Base-by-base conservation (phyloP, 495 filamentous ascomycete species). In the Podospora sp. region DNA sequence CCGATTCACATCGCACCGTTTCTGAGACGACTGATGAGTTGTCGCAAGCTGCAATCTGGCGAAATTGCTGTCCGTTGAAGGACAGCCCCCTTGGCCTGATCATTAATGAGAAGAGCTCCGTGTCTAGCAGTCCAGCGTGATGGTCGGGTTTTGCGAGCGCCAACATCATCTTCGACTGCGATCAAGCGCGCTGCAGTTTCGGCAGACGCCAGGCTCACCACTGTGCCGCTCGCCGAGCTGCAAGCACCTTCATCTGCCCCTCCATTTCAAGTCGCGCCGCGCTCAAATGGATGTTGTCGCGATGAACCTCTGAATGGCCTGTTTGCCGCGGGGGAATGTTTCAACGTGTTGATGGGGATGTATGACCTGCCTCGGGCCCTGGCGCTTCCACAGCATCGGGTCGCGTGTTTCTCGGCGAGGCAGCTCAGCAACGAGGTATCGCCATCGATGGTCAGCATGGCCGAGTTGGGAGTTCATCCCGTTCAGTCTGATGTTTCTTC, bases 181-280 rank as follows among this genome's bases (percentile, higher is more conserved):
- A 46, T 63, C 60, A 68, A 68, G 60, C 66, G 66, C 66, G 66
- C n/a, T 61, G 55, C 56, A 18, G 61, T 68, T 68, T 65, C 66
- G 61, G 56, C 55, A 68, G 49, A 68, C 66, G 62, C 66, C 66
- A 63, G 60, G 33, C 61, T 21, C 5, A 55, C 35, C 25, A 22
- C 66, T 51, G 52, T 68, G 62, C 66, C 66, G 61, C 66, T 61
- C 25, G 60, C 40, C 14, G 61, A 60, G 62, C 61, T 61, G 62
- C 55, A 65, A 21, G 56, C 62, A 29, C 12, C 46, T n/a, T 11
- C n/a, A 46, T 35, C 6, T 7, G 21, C 50, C 36, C 20, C 62
- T 49, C 46, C 35, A 21, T 9, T n/a, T 14, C 58, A 11, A 26
- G 27, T 22, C 27, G 25, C 40, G 40, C 40, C 40, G 16, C 40